Base-by-base conservation (phyloP, 495 filamentous ascomycete genomes). In the Annulohypoxylon nitens region DNA sequence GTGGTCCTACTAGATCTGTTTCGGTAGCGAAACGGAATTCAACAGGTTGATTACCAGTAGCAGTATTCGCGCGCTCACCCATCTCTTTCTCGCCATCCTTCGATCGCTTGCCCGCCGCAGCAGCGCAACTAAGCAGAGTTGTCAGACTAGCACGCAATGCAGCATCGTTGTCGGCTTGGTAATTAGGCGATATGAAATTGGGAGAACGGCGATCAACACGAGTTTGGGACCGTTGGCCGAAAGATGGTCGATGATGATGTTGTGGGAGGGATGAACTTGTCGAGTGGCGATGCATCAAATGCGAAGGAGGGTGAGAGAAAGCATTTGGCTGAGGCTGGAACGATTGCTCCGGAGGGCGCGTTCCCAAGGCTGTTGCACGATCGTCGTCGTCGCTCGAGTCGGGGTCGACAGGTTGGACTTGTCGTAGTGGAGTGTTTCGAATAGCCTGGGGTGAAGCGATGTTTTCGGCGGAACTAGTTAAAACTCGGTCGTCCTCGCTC, bases 121-220 rank as follows among this genome's bases (percentile, higher is more conserved):
- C 94, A 0, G 93, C 96, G 77, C 93, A 95, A 47, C 94, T 97
- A 4, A 99, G 88, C n/a, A 99, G 88, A 2, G 96, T 99, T 6
- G 94, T 97, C 3, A 99, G 85, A 64, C 93, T 97, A 6, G 96
- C 94, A 41, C 96, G 90, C 1, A 99, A 88, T 0, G 95, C 96
- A 25, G 93, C 95, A 78, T 99, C 96, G 73, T 98, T 94, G 63
- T 97, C 94, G 25, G 92, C 89, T 69, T 92, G 91, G 75, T 93
- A 88, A 3, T 91, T 89, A 1, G 94, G 92, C 1, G 92, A 91
- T 68, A 94, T 88, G 76, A 91, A 86, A 76, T 87, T 86, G 64
- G 83, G 87, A 0, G 84, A 75, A 36, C 76, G 76, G 50, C 90
- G 89, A 61, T 85, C 84, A 30, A 80, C 53, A 53, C 84, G 80